These are phyloP conservation scores for Nasturtium officinale DNA, from an alignment of 345 rosid species.

Conservation along the genomic window DNA sequence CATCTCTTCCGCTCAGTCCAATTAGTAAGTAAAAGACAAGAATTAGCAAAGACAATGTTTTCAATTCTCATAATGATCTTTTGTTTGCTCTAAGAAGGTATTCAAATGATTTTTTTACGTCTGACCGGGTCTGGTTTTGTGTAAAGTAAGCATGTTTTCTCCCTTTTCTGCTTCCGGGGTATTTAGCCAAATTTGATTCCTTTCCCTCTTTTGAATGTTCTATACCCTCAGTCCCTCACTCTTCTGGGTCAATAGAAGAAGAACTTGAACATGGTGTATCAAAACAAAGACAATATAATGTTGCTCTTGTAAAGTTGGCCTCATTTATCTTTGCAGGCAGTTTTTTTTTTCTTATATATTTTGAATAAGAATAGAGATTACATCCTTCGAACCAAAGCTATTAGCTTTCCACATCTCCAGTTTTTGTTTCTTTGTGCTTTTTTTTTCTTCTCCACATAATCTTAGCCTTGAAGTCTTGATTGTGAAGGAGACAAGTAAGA, in stretches of 20 bases:
- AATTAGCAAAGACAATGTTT: slow-evolving; percentile 40
- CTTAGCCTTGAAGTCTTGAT: slow-evolving; percentile 4
- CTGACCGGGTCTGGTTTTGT: slow-evolving; percentile 44
- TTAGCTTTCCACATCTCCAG: slow-evolving; percentile 14
- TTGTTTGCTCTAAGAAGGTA: slow-evolving; percentile 46
- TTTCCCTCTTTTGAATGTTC: slow-evolving; percentile 40
- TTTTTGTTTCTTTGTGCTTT: slow-evolving; percentile 12
- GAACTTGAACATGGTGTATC: slow-evolving; percentile 35
- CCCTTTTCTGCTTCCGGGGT: slow-evolving; percentile 42
- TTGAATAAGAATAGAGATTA: slow-evolving; percentile 37
- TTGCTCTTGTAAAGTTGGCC: slow-evolving; percentile 56
- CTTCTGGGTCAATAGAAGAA: slow-evolving; percentile 39
- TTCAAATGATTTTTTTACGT: slow-evolving; percentile 41
- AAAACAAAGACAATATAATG: slow-evolving; percentile 38
- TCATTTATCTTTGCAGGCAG: slow-evolving; percentile 47
- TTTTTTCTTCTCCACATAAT: slow-evolving; percentile 7
- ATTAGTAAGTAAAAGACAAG: slow-evolving; percentile 49
- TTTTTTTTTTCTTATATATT: neutral
- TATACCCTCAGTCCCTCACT: slow-evolving; percentile 30
- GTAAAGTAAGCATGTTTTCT: slow-evolving; percentile 51
- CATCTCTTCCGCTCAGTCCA: slow-evolving; percentile 51
- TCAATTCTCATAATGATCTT: slow-evolving; percentile 40
- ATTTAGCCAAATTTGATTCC: slow-evolving; percentile 39
- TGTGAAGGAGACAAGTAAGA: slow-evolving; percentile 32
- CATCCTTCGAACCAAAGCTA: slow-evolving; percentile 10